phyloP scores from a whole-genome alignment of 2,329 filamentous ascomycete genomes.

The Aspergillus arachidicola region DNA sequence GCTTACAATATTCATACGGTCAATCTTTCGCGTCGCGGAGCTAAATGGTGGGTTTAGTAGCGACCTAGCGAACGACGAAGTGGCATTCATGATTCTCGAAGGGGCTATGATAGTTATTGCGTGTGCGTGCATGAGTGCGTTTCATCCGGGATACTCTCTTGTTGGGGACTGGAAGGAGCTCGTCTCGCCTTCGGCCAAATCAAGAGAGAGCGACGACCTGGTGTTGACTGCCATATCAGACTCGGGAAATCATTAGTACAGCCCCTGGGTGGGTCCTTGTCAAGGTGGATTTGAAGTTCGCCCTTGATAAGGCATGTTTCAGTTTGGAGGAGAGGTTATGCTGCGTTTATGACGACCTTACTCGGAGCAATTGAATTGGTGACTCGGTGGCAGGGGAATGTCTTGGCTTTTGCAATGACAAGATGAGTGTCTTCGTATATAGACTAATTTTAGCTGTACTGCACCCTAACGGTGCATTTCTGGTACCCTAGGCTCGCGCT shows the following conservation, averaged over 20 bases:
- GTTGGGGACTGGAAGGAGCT: neutral
- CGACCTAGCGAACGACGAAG: slow-evolving; percentile 52
- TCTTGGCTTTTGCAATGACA: neutral
- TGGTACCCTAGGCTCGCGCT: neutral
- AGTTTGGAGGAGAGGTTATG: neutral
- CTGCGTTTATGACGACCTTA: neutral
- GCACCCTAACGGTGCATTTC: neutral
- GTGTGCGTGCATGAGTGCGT: slow-evolving; percentile 47
- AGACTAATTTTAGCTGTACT: neutral
- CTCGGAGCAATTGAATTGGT: no score
- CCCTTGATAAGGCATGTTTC: neutral
- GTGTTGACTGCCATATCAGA: neutral
- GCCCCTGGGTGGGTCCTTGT: neutral
- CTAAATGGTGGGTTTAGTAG: slow-evolving; percentile 52
- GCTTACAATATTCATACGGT: slow-evolving; percentile 51
- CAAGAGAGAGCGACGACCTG: neutral
- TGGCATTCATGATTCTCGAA: slow-evolving; percentile 56
- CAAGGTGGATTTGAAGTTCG: neutral
- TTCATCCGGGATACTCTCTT: slow-evolving; percentile 47
- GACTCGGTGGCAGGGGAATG: no score
- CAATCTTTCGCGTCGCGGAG: slow-evolving; percentile 54
- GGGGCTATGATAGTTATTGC: slow-evolving; percentile 57
- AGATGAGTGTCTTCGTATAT: neutral
- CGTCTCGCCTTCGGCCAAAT: neutral
- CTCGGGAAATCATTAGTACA: neutral